Evolutionary conservation across 2,329 filamentous ascomycete species (phyloP).

Genomic region (Cladosporium sp.): DNA sequence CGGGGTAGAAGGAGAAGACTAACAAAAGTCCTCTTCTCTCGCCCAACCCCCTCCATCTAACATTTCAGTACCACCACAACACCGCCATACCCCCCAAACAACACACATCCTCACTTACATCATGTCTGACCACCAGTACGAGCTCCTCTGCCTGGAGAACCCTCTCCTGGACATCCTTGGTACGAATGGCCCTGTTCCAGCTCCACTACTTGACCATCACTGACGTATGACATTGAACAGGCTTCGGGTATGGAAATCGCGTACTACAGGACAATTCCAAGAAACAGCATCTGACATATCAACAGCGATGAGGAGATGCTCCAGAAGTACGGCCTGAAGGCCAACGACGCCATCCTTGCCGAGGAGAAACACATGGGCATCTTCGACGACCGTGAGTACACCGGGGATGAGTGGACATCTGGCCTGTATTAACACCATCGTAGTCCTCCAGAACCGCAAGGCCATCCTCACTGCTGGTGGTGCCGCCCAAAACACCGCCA

Average conservation of each 20-base stretch:
- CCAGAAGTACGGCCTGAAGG: conserved; percentile 88
- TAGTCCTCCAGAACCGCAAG: conserved; percentile 74
- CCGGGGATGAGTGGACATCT: conserved; percentile 45
- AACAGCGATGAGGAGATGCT: conserved; percentile 78
- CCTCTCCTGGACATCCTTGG: conserved; percentile 97
- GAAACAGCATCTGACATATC: conserved; percentile 27
- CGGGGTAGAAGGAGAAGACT: not conserved
- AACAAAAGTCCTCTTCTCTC: not conserved
- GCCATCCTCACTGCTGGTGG: conserved; percentile 95
- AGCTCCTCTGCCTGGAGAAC: conserved; percentile 94
- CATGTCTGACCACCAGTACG: conserved; percentile 60
- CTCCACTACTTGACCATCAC: conserved; percentile 4
- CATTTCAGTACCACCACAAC: not conserved
- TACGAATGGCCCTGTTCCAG: conserved; percentile 11
- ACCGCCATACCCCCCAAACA: not conserved
- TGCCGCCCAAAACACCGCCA: conserved; percentile 95
- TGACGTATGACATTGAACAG: conserved; percentile 14
- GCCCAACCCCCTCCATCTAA: not conserved
- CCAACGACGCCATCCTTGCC: conserved; percentile 96
- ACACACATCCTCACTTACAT: not conserved
- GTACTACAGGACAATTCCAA: not conserved
- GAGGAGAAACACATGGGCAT: conserved; percentile 86
- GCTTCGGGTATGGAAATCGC: conserved; percentile 5
- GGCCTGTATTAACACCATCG: not conserved
- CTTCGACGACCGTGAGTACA: conserved; percentile 68